phyloP scores from a whole-genome alignment of 108 stramenopile species.

The Epithemia pelagica region DNA sequence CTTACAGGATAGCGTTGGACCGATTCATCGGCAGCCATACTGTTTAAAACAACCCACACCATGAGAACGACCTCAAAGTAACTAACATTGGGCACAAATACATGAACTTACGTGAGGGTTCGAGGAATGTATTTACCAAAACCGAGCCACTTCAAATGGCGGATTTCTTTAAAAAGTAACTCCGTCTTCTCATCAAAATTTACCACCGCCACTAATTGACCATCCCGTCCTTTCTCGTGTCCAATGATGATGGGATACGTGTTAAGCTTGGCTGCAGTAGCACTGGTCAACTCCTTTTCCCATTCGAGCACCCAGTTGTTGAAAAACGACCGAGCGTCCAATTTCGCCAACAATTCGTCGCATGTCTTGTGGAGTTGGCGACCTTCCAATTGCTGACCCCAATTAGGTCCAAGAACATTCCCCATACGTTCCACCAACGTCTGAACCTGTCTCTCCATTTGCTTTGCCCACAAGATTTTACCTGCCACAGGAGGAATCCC shows the following conservation, averaged over 20 bases:
- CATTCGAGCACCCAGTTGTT: slow-evolving; percentile 79
- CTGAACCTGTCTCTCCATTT: slow-evolving; percentile 94
- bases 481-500: slow-evolving; percentile 95
- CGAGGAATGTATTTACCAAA: slow-evolving; percentile 78
- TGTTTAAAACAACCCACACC: background rate
- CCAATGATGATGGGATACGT: slow-evolving; percentile 67
- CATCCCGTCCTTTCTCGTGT: slow-evolving; percentile 29
- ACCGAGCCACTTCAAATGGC: slow-evolving; percentile 91
- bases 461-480: slow-evolving; percentile 97
- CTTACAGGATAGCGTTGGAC: slow-evolving; percentile 44
- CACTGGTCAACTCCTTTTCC: slow-evolving; percentile 63
- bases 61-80: no score
- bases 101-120: slow-evolving; percentile 24
- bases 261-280: slow-evolving; percentile 51
- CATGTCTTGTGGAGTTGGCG: slow-evolving; percentile 86
- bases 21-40: slow-evolving; percentile 64
- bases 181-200: slow-evolving; percentile 94
- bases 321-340: slow-evolving; percentile 84
- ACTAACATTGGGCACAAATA: no score
- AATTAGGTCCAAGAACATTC: slow-evolving; percentile 90
- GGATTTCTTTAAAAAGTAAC: slow-evolving; percentile 89
- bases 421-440: slow-evolving; percentile 88
- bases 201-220: slow-evolving; percentile 61
- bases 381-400: slow-evolving; percentile 95
- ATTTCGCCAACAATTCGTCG: slow-evolving; percentile 88